Evolutionary conservation across 352 stramenopile species (phyloP).

Genomic region (Elongisporangium anandrum): DNA sequence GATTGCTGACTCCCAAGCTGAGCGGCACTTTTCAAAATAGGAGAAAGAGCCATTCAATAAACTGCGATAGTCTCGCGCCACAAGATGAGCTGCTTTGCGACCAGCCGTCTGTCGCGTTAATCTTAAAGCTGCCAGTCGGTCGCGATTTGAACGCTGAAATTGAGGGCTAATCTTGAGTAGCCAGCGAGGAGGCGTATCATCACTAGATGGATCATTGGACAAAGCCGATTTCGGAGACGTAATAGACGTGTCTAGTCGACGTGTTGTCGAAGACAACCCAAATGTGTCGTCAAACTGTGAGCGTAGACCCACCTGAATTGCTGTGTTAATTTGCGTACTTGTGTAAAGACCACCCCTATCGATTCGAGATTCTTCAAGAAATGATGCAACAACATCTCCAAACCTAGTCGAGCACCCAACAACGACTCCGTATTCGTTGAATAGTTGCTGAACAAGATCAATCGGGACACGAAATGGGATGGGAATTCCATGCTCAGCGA

Average conservation of each 20-base stretch:
- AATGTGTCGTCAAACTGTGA: constrained; percentile 66
- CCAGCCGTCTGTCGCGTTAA: constrained; percentile 28
- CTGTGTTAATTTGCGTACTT: constrained; percentile 41
- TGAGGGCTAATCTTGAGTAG: constrained; percentile 47
- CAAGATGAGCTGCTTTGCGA: constrained; percentile 36
- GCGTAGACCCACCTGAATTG: constrained; percentile 43
- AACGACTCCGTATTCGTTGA: constrained; percentile 60
- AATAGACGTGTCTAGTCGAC: constrained; percentile 10
- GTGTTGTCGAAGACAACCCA: constrained; percentile 33
- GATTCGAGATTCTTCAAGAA: constrained; percentile 12
- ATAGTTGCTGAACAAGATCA: constrained; percentile 28
- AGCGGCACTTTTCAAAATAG: constrained; percentile 44
- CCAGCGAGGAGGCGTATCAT: constrained; percentile 43
- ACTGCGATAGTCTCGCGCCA: constrained; percentile 41
- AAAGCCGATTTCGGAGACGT: background rate
- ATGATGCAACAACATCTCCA: constrained; percentile 32
- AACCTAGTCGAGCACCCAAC: constrained; percentile 51
- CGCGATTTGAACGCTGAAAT: constrained; percentile 53
- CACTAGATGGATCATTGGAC: background rate
- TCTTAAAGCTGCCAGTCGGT: constrained; percentile 34
- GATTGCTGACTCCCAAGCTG: constrained; percentile 39
- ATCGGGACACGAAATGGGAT: constrained; percentile 28
- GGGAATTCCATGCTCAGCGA: constrained; percentile 29
- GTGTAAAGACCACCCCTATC: constrained; percentile 2
- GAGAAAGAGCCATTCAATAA: constrained; percentile 25